phyloP scores from a whole-genome alignment of 2,329 filamentous ascomycete species.

The Zasmidium cellare region DNA sequence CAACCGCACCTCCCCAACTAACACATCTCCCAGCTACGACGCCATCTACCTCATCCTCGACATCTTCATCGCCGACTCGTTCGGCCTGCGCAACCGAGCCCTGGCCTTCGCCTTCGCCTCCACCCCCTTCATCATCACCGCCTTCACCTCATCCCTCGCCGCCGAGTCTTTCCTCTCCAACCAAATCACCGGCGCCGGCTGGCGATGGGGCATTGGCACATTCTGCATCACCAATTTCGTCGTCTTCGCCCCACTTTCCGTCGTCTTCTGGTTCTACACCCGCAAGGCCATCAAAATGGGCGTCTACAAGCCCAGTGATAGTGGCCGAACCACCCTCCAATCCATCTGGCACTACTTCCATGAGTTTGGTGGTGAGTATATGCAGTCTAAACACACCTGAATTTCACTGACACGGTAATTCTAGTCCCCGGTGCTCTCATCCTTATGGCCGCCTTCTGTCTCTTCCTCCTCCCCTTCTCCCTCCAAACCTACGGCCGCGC shows the following conservation, averaged over 20 bases:
- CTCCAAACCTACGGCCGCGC: conserved; percentile 42
- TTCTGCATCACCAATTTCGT: conserved; percentile 34
- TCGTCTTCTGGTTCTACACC: conserved; percentile 30
- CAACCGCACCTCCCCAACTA: neutral
- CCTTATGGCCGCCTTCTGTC: conserved; percentile 52
- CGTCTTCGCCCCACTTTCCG: conserved; percentile 28
- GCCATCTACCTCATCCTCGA: conserved; percentile 33
- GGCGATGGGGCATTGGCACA: conserved; percentile 34
- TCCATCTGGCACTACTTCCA: conserved; percentile 29
- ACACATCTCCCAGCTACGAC: conserved; percentile 17
- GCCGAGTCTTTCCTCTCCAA: conserved; percentile 27
- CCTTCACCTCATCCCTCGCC: conserved; percentile 31
- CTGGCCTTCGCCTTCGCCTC: conserved; percentile 33
- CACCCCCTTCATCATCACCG: conserved; percentile 36
- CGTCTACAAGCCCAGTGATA: conserved; percentile 20
- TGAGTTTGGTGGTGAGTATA: conserved; percentile 31
- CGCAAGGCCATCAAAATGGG: conserved; percentile 32
- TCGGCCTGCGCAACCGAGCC: conserved; percentile 32
- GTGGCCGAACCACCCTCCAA: conserved; percentile 23
- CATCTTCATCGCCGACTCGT: conserved; percentile 36
- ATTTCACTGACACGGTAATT: neutral
- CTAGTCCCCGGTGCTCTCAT: conserved; percentile 29
- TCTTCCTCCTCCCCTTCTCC: conserved; percentile 70
- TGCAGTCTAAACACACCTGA: neutral
- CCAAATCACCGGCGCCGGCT: conserved; percentile 16